Conservation (phyloP, 495 filamentous ascomycete species). For the Hyaloscypha variabilis region DNA sequence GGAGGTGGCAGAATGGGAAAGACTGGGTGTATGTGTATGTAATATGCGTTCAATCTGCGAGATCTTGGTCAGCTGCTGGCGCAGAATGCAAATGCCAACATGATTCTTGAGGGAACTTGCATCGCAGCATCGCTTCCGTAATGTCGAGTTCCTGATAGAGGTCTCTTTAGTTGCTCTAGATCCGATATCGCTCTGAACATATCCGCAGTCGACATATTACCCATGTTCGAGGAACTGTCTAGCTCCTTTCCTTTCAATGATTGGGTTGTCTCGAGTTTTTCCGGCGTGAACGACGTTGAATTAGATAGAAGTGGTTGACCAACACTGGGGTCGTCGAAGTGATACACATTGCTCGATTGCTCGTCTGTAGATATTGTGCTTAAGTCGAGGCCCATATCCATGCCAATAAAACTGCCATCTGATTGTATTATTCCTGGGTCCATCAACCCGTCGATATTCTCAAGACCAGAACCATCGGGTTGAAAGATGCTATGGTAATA, state of each 20-base stretch:
- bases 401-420: no score
- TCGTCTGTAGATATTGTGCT: no score
- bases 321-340: no score
- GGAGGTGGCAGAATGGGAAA: slow-evolving; percentile 62
- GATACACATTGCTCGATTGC: slow-evolving; percentile 12
- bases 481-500: neutral
- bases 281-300: no score
- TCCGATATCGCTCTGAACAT: slow-evolving; percentile 20
- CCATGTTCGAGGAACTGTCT: no score
- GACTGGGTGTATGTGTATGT: slow-evolving; percentile 60
- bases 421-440: no score
- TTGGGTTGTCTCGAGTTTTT: no score
- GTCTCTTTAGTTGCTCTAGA: slow-evolving; percentile 14
- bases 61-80: slow-evolving; percentile 28
- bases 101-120: slow-evolving; percentile 29
- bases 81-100: slow-evolving; percentile 13
- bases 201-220: slow-evolving; percentile 32
- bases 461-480: no score
- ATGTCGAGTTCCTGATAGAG: slow-evolving; percentile 33
- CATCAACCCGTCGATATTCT: no score
- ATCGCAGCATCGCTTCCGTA: slow-evolving; percentile 26
- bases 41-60: slow-evolving; percentile 59
- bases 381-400: no score
- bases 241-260: no score
- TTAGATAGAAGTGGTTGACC: no score